Base-by-base conservation (phyloP, 176 grass and related monocot genomes). In the Aegilops speltoides region DNA sequence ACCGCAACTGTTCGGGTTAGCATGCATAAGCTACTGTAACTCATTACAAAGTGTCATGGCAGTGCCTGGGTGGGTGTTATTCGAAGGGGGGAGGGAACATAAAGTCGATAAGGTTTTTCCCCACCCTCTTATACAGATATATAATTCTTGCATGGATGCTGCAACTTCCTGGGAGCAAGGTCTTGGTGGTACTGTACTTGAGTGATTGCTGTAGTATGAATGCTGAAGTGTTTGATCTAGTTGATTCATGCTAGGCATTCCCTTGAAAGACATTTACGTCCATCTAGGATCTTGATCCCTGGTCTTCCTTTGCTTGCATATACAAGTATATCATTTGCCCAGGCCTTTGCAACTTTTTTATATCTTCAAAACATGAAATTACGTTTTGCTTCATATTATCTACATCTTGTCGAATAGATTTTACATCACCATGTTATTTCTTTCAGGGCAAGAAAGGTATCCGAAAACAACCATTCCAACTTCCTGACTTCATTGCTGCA, bases 401-500 rank as follows among this genome's bases (percentile, higher is more conserved):
- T 43, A 31, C 64, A 59, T 8, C 81, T 85, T 50, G 2, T 75
- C 56, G 1, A 23, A 45, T 76, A 36, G 68, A 65, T 69, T 86
- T 93, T 87, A 93, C 84, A 89, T 64, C 17, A 38, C 41, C 4
- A 56, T 82, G 22, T 87, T 84, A 17, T 82, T 79, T 84, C 63
- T 98, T 91, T 71, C 86, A 98, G 93, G 96, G 96, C 11, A 98
- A 95, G 59, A 81, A 90, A 91, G 96, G 96, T 86, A 98, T 98
- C 29, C 90, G 91, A 86, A 98, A 98, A 54, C 93, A 95, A 23
- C 96, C 93, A 60, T 98, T 98, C 82, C 91, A 98, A 40, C 90
- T 98, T 79, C 96, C 93, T 73, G 96, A 98, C 48, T 98, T 98
- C 63, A 98, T 98, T 88, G 96, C 96, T 63, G 96, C 96, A 81